phyloP scores from a whole-genome alignment of 1,284 basidiomycete genomes.

The Fomitopsis pinicola region DNA sequence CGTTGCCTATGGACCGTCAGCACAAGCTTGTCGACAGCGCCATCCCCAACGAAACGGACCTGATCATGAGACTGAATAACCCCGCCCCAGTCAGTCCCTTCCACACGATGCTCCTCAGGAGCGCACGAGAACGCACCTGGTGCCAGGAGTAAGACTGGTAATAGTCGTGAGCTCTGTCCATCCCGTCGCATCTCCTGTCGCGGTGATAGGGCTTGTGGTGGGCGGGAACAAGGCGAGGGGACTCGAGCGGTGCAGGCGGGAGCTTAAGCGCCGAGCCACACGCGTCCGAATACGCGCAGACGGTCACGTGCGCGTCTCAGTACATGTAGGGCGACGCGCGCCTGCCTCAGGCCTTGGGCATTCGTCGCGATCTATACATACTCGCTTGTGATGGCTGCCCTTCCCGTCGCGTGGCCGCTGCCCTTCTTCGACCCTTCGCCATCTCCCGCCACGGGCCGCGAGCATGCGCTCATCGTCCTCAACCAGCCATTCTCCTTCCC shows the following conservation, averaged over 20 bases:
- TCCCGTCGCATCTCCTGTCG: conserved; percentile 8
- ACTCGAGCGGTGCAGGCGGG: neutral
- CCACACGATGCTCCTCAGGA: neutral
- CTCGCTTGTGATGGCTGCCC: conserved; percentile 3
- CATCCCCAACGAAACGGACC: conserved; percentile 20
- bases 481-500: conserved; percentile 78
- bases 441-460: conserved; percentile 9
- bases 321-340: too few relatives aligned
- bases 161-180: conserved; percentile 30
- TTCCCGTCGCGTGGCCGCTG: conserved; percentile 24
- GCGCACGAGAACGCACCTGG: conserved; percentile 30
- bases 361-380: neutral
- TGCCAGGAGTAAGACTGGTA: conserved; percentile 42
- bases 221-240: conserved; percentile 7
- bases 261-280: neutral
- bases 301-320: conserved; percentile 10
- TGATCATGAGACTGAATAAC: conserved; percentile 38
- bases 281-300: conserved; percentile 7
- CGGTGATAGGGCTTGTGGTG: neutral
- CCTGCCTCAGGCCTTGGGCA: too few relatives aligned
- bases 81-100: neutral
- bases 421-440: conserved; percentile 32
- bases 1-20: conserved; percentile 52
- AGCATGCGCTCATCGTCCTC: conserved; percentile 74
- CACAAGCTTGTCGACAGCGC: neutral